phyloP scores from a whole-genome alignment of 2,329 filamentous ascomycete genomes.

The Monosporascus cannonballus region DNA sequence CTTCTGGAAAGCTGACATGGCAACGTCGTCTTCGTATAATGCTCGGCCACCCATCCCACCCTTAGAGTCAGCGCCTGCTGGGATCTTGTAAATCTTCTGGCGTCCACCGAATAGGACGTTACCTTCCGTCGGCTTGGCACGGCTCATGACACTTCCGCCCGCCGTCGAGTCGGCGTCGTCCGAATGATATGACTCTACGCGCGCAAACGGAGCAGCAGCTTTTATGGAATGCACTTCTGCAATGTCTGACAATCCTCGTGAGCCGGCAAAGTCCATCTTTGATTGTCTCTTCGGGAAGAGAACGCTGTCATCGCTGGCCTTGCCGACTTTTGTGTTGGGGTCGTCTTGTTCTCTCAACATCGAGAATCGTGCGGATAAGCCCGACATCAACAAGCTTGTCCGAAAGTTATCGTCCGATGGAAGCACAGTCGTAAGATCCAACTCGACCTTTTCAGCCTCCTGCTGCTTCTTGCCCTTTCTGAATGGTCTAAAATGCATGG shows the following conservation, averaged over 20 bases:
- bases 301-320: conserved; percentile 93
- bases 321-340: conserved; percentile 80
- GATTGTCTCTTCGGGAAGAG: conserved; percentile 78
- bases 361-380: conserved; percentile 89
- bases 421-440: conserved; percentile 69
- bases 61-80: conserved; percentile 38
- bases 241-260: conserved; percentile 67
- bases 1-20: conserved; percentile 76
- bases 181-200: conserved; percentile 59
- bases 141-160: conserved; percentile 71
- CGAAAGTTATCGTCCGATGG: conserved; percentile 86
- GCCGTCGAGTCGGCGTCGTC: conserved; percentile 60
- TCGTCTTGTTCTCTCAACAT: conserved; percentile 96
- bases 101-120: conserved; percentile 92
- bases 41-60: conserved; percentile 58
- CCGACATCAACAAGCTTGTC: conserved; percentile 93
- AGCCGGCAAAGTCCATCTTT: conserved; percentile 63
- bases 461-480: conserved; percentile 48
- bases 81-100: conserved; percentile 90
- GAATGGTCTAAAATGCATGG: conserved; percentile 48
- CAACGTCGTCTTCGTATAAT: conserved; percentile 83
- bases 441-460: conserved; percentile 55
- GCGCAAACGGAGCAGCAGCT: conserved; percentile 49
- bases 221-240: conserved; percentile 82
- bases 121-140: conserved; percentile 76